A percentile compares a stretch with the other conserved stretches of the same genome.
Conservation (phyloP, 2,329 filamentous ascomycete genomes). For the Alternaria panax region DNA sequence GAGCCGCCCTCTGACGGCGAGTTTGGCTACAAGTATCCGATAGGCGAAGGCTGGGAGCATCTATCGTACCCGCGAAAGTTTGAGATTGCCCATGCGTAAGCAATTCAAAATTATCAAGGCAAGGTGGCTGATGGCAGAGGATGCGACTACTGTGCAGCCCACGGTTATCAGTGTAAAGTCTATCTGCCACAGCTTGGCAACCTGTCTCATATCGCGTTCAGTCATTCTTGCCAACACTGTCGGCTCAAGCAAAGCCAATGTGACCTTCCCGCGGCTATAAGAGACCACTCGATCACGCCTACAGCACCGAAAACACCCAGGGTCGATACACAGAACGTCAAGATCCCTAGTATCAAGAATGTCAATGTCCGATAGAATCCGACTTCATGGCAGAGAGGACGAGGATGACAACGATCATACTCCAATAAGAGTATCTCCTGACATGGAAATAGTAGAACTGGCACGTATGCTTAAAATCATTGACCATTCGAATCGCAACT, state of each 20-base stretch:
- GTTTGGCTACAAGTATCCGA: constrained; percentile 3
- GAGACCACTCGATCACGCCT: neutral
- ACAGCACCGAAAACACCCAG: neutral
- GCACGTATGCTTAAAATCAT: neutral
- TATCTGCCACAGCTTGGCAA: constrained; percentile 7
- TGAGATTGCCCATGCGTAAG: constrained; percentile 18
- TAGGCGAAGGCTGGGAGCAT: constrained; percentile 3
- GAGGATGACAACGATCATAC: neutral
- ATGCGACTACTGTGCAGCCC: constrained; percentile 9
- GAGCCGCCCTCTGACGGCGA: constrained; percentile 6
- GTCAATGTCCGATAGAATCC: neutral
- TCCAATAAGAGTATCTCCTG: no score
- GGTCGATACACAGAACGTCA: neutral
- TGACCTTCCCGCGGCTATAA: neutral
- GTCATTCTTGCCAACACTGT: constrained; percentile 17
- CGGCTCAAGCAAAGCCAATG: constrained; percentile 3
- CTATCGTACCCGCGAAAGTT: neutral
- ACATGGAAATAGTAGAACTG: neutral
- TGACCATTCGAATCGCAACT: neutral
- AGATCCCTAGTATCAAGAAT: neutral
- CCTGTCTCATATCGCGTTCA: neutral
- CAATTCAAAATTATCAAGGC: constrained; percentile 15
- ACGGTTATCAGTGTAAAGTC: constrained; percentile 14
- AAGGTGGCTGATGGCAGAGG: neutral
- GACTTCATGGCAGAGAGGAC: neutral